These are phyloP conservation scores for Toxicodendron radicans DNA, from an alignment of 345 rosid species.

Conservation along the genomic window DNA sequence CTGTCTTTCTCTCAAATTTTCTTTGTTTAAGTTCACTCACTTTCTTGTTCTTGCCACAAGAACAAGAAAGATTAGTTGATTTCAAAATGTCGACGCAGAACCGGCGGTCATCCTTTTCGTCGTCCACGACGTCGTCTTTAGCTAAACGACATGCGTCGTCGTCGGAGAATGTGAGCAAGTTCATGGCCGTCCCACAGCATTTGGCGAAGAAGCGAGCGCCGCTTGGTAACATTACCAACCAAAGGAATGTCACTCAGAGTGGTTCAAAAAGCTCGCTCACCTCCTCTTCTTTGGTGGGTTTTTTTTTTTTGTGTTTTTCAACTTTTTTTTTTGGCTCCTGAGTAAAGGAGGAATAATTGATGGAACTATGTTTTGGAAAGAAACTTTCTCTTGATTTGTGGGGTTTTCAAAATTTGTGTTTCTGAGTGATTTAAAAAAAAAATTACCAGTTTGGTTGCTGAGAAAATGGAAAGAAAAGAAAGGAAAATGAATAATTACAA, in stretches of 20 bases:
- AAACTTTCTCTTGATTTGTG: neutral
- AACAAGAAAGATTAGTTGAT: slow-evolving; percentile 7
- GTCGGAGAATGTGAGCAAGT: slow-evolving; percentile 45
- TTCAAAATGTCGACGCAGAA: slow-evolving; percentile 31
- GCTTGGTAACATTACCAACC: slow-evolving; percentile 69
- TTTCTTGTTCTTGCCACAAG: slow-evolving; percentile 9
- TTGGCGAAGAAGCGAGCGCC: slow-evolving; percentile 75
- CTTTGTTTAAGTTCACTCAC: neutral
- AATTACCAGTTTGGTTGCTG: neutral
- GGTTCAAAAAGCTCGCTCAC: slow-evolving; percentile 40
- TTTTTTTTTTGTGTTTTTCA: neutral
- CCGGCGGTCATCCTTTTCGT: slow-evolving; percentile 41
- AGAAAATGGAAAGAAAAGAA: slow-evolving; percentile 2
- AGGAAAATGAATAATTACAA: neutral
- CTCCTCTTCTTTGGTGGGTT: slow-evolving; percentile 58
- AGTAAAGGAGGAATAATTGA: slow-evolving; percentile 12
- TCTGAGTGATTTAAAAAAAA: neutral
- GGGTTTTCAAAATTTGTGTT: neutral
- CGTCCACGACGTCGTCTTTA: slow-evolving; percentile 50
- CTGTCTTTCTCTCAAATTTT: neutral
- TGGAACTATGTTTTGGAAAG: neutral
- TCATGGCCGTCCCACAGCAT: slow-evolving; percentile 33
- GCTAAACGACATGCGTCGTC: slow-evolving; percentile 48
- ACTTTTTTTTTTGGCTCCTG: slow-evolving; percentile 2
- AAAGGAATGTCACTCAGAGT: slow-evolving; percentile 36